Evolutionary conservation across 1,139 yeast genomes (phyloP).

Genomic region (Kurtzmaniella quercitrusa): DNA sequence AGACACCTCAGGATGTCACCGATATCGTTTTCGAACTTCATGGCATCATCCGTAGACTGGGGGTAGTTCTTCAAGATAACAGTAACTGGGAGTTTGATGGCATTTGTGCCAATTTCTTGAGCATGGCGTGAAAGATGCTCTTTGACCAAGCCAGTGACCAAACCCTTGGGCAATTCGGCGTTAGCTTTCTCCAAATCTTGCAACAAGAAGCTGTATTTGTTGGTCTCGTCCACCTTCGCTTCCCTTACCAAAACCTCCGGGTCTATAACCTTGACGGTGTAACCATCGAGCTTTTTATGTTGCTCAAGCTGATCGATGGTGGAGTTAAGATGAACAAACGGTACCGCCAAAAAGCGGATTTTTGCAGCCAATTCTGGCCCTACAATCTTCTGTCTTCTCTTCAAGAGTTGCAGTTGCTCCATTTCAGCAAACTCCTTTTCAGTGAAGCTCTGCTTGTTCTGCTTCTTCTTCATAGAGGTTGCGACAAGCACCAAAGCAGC

Average conservation of each 20-base stretch:
- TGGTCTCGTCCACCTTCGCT: constrained; percentile 39
- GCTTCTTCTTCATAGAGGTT: constrained; percentile 46
- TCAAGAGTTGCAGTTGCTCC: constrained; percentile 49
- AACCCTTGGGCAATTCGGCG: constrained; percentile 51
- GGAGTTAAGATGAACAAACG: constrained; percentile 27
- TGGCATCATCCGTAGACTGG: constrained; percentile 55
- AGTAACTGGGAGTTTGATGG: constrained; percentile 38
- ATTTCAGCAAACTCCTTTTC: constrained; percentile 57
- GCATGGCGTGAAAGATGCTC: constrained; percentile 38
- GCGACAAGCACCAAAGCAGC: constrained; percentile 52
- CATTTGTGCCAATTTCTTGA: not conserved
- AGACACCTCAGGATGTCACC: constrained; percentile 41
- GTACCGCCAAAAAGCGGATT: constrained; percentile 42
- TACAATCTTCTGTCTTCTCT: constrained; percentile 48
- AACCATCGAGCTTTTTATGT: constrained; percentile 13
- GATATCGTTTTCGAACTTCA: constrained; percentile 56
- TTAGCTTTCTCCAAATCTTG: constrained; percentile 32
- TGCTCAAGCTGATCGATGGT: constrained; percentile 17
- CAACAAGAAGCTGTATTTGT: constrained; percentile 37
- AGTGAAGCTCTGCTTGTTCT: constrained; percentile 32
- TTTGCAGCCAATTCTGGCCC: constrained; percentile 21
- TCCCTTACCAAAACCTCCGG: constrained; percentile 40
- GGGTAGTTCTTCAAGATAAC: constrained; percentile 53
- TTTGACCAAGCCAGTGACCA: constrained; percentile 53
- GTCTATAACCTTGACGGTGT: constrained; percentile 45